Evolutionary conservation across 2,329 filamentous ascomycete genomes (phyloP), one percentile per base, ranked within the genome.

Genomic region (Penicillium sp.): DNA sequence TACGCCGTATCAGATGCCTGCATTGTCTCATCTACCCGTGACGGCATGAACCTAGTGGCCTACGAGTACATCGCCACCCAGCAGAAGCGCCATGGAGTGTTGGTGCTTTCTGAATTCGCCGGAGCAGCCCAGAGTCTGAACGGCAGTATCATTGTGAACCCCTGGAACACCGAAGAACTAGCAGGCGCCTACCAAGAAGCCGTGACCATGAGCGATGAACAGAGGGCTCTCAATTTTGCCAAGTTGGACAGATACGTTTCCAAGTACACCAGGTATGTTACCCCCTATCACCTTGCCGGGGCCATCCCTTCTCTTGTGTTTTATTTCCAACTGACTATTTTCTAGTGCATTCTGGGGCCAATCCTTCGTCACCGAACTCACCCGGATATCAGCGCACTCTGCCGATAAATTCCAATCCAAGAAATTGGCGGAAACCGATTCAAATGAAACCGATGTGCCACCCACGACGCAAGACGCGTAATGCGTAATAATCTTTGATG

Each of bases 41-140:
- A 99, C 72, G 94, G 94, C 70, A 99, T 99, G 94, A 99, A 99
- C 75, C 82, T 99, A 31, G 94, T 97, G 33, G 95, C 92, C 0
- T 97, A 97, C 77, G 93, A 99, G 76, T 99, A 97, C 79, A 97
- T 99, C 64, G 93, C 93, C 25, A 91, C 90, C 3, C 93, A 99
- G 72, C 85, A 90, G 66, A 87, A 95, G 70, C 88, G 91, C 50
- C 91, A 97, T 71, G 94, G 94, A 58, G 89, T 91, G 60, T 88
- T 99, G 85, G 92, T 99, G 55, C 84, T 99, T 33, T 97, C 92
- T 47, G 94, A 99, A 73, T 97, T 99, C 71, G 92, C 94, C 0
- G 94, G 94, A 43, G 94, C 94, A 8, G 93, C 94, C 0, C 94
- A 97, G 76, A 94, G 90, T 61, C 82, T 99, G 57, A 97, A 96